Percentiles rank a stretch among this genome's conserved stretches.
Evolutionary conservation across 345 rosid species (phyloP).

Genomic region (Citrus mangshanensis): DNA sequence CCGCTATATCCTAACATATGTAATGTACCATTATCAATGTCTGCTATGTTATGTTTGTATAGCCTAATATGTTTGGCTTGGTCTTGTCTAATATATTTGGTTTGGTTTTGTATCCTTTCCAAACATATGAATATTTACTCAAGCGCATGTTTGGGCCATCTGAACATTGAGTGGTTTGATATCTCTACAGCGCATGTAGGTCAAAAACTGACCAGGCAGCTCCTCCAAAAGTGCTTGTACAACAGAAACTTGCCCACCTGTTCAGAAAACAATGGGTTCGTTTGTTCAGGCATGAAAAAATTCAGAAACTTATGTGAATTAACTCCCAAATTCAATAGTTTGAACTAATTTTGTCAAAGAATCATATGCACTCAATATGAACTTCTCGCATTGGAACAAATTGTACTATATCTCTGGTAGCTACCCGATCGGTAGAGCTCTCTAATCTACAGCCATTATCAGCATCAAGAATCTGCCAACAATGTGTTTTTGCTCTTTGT

Average conservation of each 20-base stretch:
- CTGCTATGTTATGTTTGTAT: too few relatives aligned
- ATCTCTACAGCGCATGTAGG: constrained; percentile 15
- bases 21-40: too few relatives aligned
- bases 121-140: not conserved
- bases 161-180: constrained; percentile 42
- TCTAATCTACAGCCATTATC: constrained; percentile 69
- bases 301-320: not conserved
- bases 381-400: constrained; percentile 82
- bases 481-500: too few relatives aligned
- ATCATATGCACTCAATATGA: constrained; percentile 45
- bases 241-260: too few relatives aligned
- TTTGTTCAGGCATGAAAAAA: not conserved
- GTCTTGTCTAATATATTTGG: too few relatives aligned
- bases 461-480: constrained; percentile 44
- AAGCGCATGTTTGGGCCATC: not conserved
- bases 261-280: too few relatives aligned
- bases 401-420: constrained; percentile 87
- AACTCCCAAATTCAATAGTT: not conserved
- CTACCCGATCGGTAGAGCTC: constrained; percentile 70
- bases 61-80: too few relatives aligned
- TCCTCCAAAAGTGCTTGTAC: too few relatives aligned
- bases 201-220: too few relatives aligned
- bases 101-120: not conserved
- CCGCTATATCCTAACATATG: too few relatives aligned
- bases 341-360: not conserved